Base-by-base conservation (phyloP, 495 filamentous ascomycete species). In the Penicillium atrosanguineum region DNA sequence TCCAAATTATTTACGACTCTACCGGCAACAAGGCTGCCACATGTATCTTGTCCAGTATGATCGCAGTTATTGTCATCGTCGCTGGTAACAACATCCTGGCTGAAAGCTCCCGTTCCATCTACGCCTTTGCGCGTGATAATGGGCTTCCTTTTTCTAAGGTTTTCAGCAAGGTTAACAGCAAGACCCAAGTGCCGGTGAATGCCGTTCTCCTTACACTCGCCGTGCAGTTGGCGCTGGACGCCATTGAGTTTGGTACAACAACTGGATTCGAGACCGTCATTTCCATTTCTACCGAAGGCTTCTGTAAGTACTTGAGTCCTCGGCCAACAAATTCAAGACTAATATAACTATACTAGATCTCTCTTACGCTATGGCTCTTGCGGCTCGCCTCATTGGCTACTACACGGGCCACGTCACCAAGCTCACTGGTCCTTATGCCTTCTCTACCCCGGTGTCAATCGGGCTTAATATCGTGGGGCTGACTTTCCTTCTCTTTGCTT, bases 251-350 rank as follows among this genome's bases (percentile, higher is more conserved):
- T 52, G 79, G 80, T 1, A 82, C 78, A 6, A 67, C 76, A 15
- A 83, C 80, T 1, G 80, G 81, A 0, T 83, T 84, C 52, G 72
- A 79, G 45, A 83, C 80, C 0, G 76, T 83, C 14, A 79, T 82
- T 46, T 71, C 77, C 1, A 83, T 83, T 44, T 69, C 80, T 0
- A 83, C 80, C 0, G 74, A 80, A 60, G 81, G 81, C 3, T 83
- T 84, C 55, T 84, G 77, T 79, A 71, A 64, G 76, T 65, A 18
- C 45, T 37, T 8, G 21, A 25, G 20, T 14, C 11, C 15, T 38
- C 23, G 0, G 5, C 20, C 14, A n/a, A 26, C 7, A 9, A 34
- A 37, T 38, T 7, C 11, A 47, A 14, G n/a, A 29, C 61, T 69
- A 41, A 69, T 46, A 8, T 45, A 41, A 69, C 46, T 3, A 41